Evolutionary conservation across 2,329 filamentous ascomycete species (phyloP), one percentile per base, ranked within the genome.

Genomic region (Colletotrichum tropicale): DNA sequence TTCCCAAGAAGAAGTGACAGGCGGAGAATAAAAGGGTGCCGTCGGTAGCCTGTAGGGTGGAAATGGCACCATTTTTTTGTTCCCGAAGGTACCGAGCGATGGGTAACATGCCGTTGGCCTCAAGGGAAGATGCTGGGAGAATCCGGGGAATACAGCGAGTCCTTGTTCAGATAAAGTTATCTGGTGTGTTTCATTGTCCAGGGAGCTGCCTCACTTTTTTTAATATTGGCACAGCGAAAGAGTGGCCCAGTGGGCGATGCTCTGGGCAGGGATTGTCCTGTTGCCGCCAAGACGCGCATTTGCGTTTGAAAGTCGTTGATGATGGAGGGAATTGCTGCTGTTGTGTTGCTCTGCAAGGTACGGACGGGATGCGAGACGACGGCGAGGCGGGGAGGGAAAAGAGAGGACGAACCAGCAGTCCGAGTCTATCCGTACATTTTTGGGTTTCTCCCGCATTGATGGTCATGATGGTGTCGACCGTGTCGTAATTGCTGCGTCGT

Each of bases 81-180:
- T 68, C 74, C 74, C 74, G 74, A 55, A 60, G 65, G 56, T 69
- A 60, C 74, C 74, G 74, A 61, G 48, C 43, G 58, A 30, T 26
- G 64, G 58, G 34, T 43, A n/a, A 24, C 61, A 28, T 28, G 24
- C 34, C 9, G 61, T 8, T 15, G 34, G 61, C 61, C 43, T 38
- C 38, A 43, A 67, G 62, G 64, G 58, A 61, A 69, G 64, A 70
- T 71, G 71, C 69, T 71, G 68, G 76, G 38, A 70, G 68, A 58
- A 48, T 38, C 43, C 58, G 60, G 71, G 69, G 76, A 67, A 58
- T 48, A 48, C 48, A 58, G 66, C 72, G 55, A 60, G 56, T 74
- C 64, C 74, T 61, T 76, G 67, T 76, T 60, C 58, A 74, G 56
- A 74, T 76, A 76, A 69, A 76, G 74, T 76, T 76, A 26, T 52